Evolutionary conservation across 2,329 filamentous ascomycete species (phyloP).

Genomic region (Canariomyces notabilis): DNA sequence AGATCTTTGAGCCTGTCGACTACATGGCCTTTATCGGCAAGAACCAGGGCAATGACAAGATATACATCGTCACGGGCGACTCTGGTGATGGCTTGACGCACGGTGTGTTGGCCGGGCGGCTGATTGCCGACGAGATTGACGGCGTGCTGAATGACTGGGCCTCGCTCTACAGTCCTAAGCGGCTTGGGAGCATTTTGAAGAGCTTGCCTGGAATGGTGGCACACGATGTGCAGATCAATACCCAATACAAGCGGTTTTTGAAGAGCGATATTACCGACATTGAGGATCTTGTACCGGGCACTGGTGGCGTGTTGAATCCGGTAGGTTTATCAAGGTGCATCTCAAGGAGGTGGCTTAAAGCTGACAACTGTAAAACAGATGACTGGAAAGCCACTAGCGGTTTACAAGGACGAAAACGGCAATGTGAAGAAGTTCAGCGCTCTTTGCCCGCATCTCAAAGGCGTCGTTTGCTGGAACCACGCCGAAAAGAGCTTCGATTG

Average conservation of each 20-base stretch:
- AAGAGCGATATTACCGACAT: constrained; percentile 52
- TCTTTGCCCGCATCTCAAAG: constrained; percentile 52
- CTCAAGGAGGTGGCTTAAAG: neutral
- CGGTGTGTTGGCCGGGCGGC: constrained; percentile 45
- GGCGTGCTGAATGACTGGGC: constrained; percentile 46
- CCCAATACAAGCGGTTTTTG: constrained; percentile 50
- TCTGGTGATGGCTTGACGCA: constrained; percentile 55
- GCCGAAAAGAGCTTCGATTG: constrained; percentile 52
- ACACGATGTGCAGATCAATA: constrained; percentile 51
- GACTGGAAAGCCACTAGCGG: constrained; percentile 43
- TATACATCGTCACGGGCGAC: constrained; percentile 52
- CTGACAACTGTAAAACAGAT: constrained; percentile 20
- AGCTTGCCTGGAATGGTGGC: constrained; percentile 40
- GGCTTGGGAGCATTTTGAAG: constrained; percentile 40
- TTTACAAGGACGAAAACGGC: constrained; percentile 52
- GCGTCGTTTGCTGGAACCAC: constrained; percentile 52
- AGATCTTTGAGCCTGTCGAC: constrained; percentile 52
- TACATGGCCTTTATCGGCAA: constrained; percentile 52
- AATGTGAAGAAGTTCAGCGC: constrained; percentile 47
- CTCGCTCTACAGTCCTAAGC: constrained; percentile 45
- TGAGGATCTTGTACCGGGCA: constrained; percentile 45
- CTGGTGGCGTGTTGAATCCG: constrained; percentile 50
- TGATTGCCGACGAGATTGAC: constrained; percentile 51
- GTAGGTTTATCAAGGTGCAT: constrained; percentile 11
- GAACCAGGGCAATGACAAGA: constrained; percentile 46